These are phyloP conservation scores for Zygosaccharomyces siamensis DNA, from an alignment of 805 yeast species.

Conservation along the genomic window DNA sequence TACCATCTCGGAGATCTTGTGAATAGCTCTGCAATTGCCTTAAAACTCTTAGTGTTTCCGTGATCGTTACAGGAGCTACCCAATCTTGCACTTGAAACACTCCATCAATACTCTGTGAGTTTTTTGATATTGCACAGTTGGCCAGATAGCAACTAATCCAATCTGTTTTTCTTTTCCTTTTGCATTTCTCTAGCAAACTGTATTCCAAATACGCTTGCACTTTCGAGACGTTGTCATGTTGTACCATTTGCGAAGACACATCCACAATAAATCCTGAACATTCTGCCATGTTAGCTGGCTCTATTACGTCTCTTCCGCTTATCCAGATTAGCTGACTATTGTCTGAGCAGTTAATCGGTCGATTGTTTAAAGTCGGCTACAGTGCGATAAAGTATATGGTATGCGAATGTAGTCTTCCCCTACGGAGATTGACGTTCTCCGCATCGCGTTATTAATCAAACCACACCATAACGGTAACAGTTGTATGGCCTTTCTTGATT, in stretches of 20 bases:
- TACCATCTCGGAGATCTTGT: conserved; percentile 1
- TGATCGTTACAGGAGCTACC: conserved; percentile 24
- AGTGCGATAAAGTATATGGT: no score
- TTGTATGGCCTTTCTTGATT: no score
- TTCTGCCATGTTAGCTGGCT: conserved; percentile 12
- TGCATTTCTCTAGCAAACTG: conserved; percentile 26
- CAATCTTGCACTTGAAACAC: conserved; percentile 19
- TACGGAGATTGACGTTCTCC: no score
- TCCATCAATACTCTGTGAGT: conserved; percentile 21
- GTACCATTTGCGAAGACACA: conserved; percentile 21
- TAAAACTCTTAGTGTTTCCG: conserved; percentile 9
- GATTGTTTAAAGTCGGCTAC: no score
- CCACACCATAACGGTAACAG: no score
- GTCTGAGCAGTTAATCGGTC: neutral
- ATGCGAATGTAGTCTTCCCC: no score
- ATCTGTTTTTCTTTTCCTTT: conserved; percentile 31
- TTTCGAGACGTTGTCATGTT: conserved; percentile 12
- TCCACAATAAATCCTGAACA: conserved; percentile 29
- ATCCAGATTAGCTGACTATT: neutral
- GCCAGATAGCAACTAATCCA: conserved; percentile 24
- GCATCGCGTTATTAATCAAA: no score
- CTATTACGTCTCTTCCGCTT: neutral
- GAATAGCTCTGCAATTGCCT: conserved; percentile 10
- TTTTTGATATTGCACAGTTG: conserved; percentile 16
- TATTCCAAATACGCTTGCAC: conserved; percentile 27